phyloP scores from a whole-genome alignment of 2,329 filamentous ascomycete species.

The Sarocladium kiliense region DNA sequence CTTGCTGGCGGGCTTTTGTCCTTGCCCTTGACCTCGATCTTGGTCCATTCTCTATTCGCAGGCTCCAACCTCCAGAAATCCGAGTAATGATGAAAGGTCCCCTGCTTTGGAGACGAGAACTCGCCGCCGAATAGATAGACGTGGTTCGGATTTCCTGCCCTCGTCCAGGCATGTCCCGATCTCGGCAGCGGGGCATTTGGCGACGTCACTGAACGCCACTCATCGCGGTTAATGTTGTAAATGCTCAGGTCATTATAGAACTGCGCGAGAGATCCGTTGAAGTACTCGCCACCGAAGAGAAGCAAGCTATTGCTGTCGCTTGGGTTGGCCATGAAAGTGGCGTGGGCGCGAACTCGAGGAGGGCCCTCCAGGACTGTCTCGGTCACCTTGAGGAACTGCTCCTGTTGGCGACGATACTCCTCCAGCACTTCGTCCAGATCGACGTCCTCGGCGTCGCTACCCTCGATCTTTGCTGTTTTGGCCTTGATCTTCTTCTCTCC shows the following conservation, averaged over 20 bases:
- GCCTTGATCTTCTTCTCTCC: constrained; percentile 77
- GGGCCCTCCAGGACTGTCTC: constrained; percentile 67
- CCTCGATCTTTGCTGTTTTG: constrained; percentile 65
- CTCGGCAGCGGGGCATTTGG: constrained; percentile 88
- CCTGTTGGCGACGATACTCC: constrained; percentile 88
- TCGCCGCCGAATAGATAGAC: constrained; percentile 95
- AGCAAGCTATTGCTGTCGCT: constrained; percentile 83
- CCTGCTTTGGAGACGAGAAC: constrained; percentile 94
- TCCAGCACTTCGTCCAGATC: constrained; percentile 91
- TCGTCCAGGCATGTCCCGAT: constrained; percentile 91
- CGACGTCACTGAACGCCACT: constrained; percentile 86
- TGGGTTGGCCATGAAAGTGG: constrained; percentile 79
- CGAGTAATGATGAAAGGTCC: constrained; percentile 98
- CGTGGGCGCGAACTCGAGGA: constrained; percentile 72
- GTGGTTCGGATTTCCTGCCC: constrained; percentile 76
- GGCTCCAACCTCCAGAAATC: constrained; percentile 96
- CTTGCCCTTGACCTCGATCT: constrained; percentile 73
- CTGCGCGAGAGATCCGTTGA: constrained; percentile 80
- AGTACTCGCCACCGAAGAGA: constrained; percentile 92
- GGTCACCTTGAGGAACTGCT: constrained; percentile 89
- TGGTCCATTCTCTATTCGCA: constrained; percentile 79
- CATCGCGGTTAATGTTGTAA: constrained; percentile 75
- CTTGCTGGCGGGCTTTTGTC: constrained; percentile 77
- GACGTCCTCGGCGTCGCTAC: constrained; percentile 86
- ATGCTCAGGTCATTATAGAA: constrained; percentile 64